These are phyloP conservation scores for Geranium rotundifolium DNA, from an alignment of 345 rosid genomes.

Conservation along the genomic window DNA sequence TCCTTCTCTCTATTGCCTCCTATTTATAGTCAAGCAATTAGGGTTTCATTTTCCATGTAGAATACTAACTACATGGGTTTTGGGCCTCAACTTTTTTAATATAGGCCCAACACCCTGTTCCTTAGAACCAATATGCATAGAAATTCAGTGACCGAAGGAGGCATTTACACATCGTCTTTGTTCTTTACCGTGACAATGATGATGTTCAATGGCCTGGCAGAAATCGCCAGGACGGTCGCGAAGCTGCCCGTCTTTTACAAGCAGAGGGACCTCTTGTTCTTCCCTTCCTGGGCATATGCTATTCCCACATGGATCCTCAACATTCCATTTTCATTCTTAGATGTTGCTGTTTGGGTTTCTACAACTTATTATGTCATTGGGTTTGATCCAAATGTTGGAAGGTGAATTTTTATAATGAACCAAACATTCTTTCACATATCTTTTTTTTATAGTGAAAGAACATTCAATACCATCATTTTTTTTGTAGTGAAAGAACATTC, in stretches of 20 bases:
- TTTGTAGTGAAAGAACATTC: too few species aligned
- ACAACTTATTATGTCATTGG: slow-evolving; percentile 32
- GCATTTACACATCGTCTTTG: slow-evolving; percentile 22
- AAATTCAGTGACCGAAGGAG: slow-evolving; percentile 13
- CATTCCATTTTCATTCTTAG: slow-evolving; percentile 26
- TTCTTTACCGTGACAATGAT: slow-evolving; percentile 15
- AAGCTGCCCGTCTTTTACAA: slow-evolving; percentile 48
- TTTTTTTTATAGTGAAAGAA: too few species aligned
- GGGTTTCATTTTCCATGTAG: too few species aligned
- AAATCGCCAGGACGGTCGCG: slow-evolving; percentile 24
- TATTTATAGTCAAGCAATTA: too few species aligned
- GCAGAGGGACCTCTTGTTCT: slow-evolving; percentile 39
- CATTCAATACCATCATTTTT: too few species aligned
- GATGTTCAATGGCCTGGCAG: slow-evolving; percentile 26
- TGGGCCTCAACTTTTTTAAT: too few species aligned
- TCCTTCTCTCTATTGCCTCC: too few species aligned
- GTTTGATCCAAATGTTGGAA: slow-evolving; percentile 30
- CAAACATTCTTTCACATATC: not conserved
- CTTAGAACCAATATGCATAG: slow-evolving; percentile 26
- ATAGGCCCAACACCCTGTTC: too few species aligned
- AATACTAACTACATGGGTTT: too few species aligned
- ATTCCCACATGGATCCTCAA: slow-evolving; percentile 40
- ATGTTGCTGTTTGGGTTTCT: slow-evolving; percentile 32
- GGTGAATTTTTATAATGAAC: slow-evolving; percentile 11
- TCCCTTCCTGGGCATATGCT: slow-evolving; percentile 36